These are phyloP conservation scores for Adenanthera pavonina DNA, from an alignment of 306 rosid species.

Conservation along the genomic window DNA sequence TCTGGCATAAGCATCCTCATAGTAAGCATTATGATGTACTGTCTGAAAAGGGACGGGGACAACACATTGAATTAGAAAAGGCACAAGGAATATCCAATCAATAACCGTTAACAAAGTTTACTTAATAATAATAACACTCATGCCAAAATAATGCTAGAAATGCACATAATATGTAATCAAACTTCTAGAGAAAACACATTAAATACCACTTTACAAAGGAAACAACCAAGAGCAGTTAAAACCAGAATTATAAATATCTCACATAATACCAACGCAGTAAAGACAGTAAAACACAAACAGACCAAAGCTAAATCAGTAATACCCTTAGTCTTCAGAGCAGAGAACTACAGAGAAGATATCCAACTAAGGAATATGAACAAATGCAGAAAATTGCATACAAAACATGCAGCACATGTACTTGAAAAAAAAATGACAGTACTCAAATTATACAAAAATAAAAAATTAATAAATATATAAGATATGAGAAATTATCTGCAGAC, in stretches of 20 bases:
- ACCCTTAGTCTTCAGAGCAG: neutral
- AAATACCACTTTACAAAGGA: neutral
- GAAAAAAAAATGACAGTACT: neutral
- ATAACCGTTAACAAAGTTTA: too few species aligned
- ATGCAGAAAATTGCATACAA: neutral
- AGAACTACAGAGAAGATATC: neutral
- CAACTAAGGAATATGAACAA: neutral
- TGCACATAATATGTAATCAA: neutral
- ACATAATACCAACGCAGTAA: neutral
- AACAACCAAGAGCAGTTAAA: neutral
- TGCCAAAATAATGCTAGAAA: neutral
- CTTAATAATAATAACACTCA: neutral
- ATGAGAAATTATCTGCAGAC: conserved; percentile 37
- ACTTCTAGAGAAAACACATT: neutral
- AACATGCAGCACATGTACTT: neutral
- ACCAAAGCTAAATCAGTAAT: neutral
- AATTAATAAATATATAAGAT: neutral
- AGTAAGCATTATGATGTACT: conserved; percentile 81
- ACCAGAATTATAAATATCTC: neutral
- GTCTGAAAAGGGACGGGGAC: conserved; percentile 55
- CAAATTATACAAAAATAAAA: neutral
- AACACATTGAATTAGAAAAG: neutral
- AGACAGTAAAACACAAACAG: neutral
- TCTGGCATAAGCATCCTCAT: conserved; percentile 78
- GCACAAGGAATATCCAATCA: neutral